These are phyloP conservation scores for Kwoniella europaea DNA, from an alignment of 768 basidiomycete species.

Conservation along the genomic window DNA sequence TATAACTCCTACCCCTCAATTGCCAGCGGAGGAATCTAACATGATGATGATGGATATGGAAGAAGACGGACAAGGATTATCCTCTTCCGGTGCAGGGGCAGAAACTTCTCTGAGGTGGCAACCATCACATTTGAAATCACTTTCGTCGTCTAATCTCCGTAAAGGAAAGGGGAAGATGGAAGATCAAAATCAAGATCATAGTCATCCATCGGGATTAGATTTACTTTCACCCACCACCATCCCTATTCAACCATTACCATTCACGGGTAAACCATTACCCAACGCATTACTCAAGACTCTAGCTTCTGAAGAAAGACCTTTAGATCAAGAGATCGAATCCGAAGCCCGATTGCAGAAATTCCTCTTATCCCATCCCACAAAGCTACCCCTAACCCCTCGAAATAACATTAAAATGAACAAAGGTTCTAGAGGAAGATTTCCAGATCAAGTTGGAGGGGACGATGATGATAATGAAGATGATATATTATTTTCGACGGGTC, in stretches of 20 bases:
- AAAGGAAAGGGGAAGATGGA: constrained; percentile 52
- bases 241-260: constrained; percentile 19
- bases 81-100: neutral
- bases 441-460: constrained; percentile 49
- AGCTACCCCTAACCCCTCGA: constrained; percentile 46
- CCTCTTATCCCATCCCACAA: constrained; percentile 43
- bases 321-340: constrained; percentile 51
- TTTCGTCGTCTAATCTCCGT: constrained; percentile 17
- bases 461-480: constrained; percentile 49
- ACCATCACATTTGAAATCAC: constrained; percentile 36
- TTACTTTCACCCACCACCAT: neutral
- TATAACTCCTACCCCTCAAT: neutral
- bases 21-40: neutral
- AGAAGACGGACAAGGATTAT: constrained; percentile 15
- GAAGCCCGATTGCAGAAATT: constrained; percentile 51
- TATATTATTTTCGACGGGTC: neutral
- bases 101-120: constrained; percentile 37
- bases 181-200: constrained; percentile 14
- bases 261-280: constrained; percentile 46
- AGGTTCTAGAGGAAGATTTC: constrained; percentile 44
- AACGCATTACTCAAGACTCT: constrained; percentile 47
- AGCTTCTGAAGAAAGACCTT: constrained; percentile 45
- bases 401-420: constrained; percentile 27
- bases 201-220: neutral
- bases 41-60: constrained; percentile 29